phyloP scores from a whole-genome alignment of 768 basidiomycete species.

The Amanita rubescens region DNA sequence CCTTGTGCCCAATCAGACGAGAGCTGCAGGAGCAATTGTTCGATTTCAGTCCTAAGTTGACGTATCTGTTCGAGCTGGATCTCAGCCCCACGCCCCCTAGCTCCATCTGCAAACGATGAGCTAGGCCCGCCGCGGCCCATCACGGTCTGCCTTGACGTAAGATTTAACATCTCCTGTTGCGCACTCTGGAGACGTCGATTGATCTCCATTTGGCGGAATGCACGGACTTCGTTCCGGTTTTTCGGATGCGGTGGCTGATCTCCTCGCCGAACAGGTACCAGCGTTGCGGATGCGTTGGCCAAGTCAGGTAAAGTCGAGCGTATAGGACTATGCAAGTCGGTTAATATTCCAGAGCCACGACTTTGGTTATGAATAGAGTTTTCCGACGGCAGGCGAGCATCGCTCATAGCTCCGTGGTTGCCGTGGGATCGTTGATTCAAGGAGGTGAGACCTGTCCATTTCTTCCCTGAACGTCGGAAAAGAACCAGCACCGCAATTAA shows the following conservation, averaged over 20 bases:
- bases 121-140: not conserved
- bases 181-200: not conserved
- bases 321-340: not conserved
- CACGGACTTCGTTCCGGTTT: not conserved
- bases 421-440: not conserved
- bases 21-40: conserved; percentile 5
- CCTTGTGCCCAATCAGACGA: conserved; percentile 12
- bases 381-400: not conserved
- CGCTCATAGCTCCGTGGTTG: not conserved
- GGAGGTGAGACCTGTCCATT: not conserved
- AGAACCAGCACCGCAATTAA: conserved; percentile 4
- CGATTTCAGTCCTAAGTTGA: conserved; percentile 9
- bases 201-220: conserved; percentile 3
- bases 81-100: not conserved
- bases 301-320: not conserved
- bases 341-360: no score
- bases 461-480: not conserved
- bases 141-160: not conserved
- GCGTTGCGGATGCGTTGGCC: not conserved
- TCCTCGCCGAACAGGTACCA: not conserved
- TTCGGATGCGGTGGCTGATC: not conserved
- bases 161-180: conserved; percentile 1
- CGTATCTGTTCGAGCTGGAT: conserved; percentile 5
- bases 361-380: not conserved
- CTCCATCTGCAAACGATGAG: not conserved